Base-by-base conservation (phyloP, 176 grass and related monocot genomes). In the Themeda triandra region DNA sequence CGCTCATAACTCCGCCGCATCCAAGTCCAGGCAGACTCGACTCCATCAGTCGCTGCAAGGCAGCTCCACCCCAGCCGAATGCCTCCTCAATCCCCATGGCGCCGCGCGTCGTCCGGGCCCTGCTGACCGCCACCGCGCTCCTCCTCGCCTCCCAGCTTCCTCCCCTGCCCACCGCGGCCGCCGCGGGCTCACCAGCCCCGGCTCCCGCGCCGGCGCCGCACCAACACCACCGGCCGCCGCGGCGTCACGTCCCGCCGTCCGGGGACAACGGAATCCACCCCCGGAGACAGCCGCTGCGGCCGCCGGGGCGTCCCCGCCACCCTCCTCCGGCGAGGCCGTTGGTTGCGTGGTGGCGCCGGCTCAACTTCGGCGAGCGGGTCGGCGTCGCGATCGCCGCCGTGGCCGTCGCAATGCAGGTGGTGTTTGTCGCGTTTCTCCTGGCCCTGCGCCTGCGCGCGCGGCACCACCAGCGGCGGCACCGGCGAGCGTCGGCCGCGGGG, bases 281-380 rank as follows among this genome's bases (percentile, higher is more conserved):
- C 19, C 19, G 53, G 19, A 37, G 36, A 37, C 36, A 37, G 36
- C 37, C 37, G 37, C 37, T 8, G 6, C 68, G 3, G 39, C 36
- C 18, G 6, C 69, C 18, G 69, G 21, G 53, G 53, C 53, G 10
- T 23, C 54, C 9, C 8, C 49, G 29, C 68, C 25, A 11, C 9
- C 14, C n/a, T 4, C 24, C 9, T 1, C 7, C 39, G 24, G 6
- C 0, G 25, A 17, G 12, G 39, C 42, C 4, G 18, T 13, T 28
- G 42, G 1, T 4, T 4, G 33, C n/a, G 75, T 60, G 33, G 75
- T 27, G 33, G 56, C n/a, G 1, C 1, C 35, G 54, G 83, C 79
- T 90, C 73, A 90, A 82, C 71, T 71, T 86, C 64, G 88, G 88
- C 40, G 78, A 90, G 88, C 24, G 66, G 78, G 15, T 90, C 25